Percentiles rank a stretch among this genome's conserved stretches.
Conservation (phyloP, 331 rosid genomes). For the Erythrophleum ivorense region DNA sequence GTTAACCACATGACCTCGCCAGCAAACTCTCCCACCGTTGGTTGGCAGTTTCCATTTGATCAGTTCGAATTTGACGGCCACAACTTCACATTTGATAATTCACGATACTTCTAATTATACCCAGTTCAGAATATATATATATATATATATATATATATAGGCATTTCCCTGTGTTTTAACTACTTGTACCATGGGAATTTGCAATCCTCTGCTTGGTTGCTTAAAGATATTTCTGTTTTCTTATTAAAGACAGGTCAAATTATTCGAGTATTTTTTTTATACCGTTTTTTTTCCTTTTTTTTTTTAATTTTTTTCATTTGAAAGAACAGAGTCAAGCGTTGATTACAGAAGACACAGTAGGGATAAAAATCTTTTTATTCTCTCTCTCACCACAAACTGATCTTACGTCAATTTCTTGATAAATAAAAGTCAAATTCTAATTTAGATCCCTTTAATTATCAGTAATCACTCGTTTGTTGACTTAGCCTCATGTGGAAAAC, state of each 20-base stretch:
- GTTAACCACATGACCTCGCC: conserved; percentile 39
- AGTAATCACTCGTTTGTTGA: background rate
- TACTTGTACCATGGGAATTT: background rate
- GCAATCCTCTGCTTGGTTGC: background rate
- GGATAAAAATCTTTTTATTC: too few relatives aligned
- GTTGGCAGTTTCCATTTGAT: conserved; percentile 50
- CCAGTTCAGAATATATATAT: background rate
- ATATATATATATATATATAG: background rate
- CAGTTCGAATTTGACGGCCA: conserved; percentile 42
- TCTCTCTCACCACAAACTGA: background rate
- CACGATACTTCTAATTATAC: conserved; percentile 35
- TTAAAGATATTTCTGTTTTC: background rate
- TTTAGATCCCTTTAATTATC: background rate
- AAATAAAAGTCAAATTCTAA: background rate
- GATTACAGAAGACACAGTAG: background rate
- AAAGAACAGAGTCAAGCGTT: background rate
- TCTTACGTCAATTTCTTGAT: background rate
- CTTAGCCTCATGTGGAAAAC: conserved; percentile 20
- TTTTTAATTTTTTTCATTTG: background rate
- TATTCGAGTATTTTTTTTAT: background rate
- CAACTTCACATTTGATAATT: conserved; percentile 51
- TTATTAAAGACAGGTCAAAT: background rate
- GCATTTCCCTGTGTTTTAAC: too few relatives aligned
- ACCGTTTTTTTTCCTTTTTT: background rate
- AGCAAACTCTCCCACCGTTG: conserved; percentile 39